Evolutionary conservation across 2,329 filamentous ascomycete genomes (phyloP), one percentile per base, ranked within the genome.

Genomic region (Microsporum audouinii): DNA sequence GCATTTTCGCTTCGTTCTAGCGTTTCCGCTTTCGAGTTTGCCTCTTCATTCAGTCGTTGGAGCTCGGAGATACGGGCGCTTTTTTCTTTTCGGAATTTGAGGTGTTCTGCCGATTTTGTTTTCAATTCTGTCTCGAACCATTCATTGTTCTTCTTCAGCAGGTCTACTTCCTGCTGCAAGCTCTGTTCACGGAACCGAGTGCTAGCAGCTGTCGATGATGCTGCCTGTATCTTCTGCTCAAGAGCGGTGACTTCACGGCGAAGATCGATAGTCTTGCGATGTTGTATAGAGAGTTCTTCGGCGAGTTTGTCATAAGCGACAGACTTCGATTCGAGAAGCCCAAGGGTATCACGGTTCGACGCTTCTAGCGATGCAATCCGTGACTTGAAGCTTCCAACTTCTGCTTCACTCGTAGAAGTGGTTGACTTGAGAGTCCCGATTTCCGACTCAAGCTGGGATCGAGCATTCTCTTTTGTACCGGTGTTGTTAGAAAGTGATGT

Each of bases 41-140:
- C 84, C 66, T 99, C 94, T 67, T 97, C 92, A 66, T 92, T 88
- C 63, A 88, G 84, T 59, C 91, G 88, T 73, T 96, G 89, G 33
- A 99, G 83, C 69, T 95, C 89, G 6, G 91, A 84, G 67, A 97
- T 89, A 43, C 89, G 88, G 1, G 90, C 87, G 64, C 89, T 89
- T 80, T 96, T 97, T 71, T 99, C 94, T 71, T 96, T 97, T 65
- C 94, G 85, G 74, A 88, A 92, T 70, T 91, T 96, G 66, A 92
- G 83, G 56, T 90, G 85, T 71, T 99, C 94, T 6, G 86, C 84
- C 64, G 84, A 87, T 76, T 96, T 95, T 0, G 89, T 91, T 77
- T 95, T 92, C 27, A 97, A 82, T 73, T 99, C 94, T 47, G 82
- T 85, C 70, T 96, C 90, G 61, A 94, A 87, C 88, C 91, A 99